Evolutionary conservation across 495 filamentous ascomycete species (phyloP).

Genomic region (Penicillium mononematosum): DNA sequence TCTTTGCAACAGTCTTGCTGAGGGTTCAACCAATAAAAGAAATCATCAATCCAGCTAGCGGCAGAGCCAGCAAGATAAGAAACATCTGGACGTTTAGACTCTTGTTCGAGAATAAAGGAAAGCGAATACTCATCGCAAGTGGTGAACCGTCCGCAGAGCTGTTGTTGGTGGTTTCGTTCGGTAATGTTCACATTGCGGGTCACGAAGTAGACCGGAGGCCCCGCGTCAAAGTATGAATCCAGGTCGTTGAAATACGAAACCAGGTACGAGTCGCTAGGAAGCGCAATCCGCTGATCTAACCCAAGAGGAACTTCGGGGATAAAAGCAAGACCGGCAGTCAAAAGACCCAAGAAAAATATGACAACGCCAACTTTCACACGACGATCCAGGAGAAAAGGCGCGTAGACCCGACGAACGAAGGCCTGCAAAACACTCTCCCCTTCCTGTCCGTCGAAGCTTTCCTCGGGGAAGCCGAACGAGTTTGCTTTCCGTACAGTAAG

Average conservation of each 20-base stretch:
- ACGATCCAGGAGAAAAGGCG: constrained; percentile 73
- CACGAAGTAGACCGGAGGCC: constrained; percentile 96
- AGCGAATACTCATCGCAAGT: constrained; percentile 82
- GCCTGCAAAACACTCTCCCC: constrained; percentile 71
- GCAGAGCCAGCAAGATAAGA: constrained; percentile 91
- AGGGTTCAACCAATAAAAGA: constrained; percentile 92
- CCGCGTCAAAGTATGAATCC: constrained; percentile 84
- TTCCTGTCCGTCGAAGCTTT: constrained; percentile 62
- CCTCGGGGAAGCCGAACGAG: constrained; percentile 48
- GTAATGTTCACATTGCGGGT: constrained; percentile 78
- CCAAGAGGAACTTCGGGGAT: constrained; percentile 83
- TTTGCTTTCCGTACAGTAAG: constrained; percentile 68
- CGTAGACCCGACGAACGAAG: constrained; percentile 87
- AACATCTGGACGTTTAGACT: constrained; percentile 83
- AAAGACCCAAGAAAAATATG: constrained; percentile 79
- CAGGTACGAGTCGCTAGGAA: constrained; percentile 89
- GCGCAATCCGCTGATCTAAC: constrained; percentile 88
- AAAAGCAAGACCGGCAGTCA: constrained; percentile 78
- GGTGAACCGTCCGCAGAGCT: constrained; percentile 87
- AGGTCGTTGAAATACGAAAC: constrained; percentile 95
- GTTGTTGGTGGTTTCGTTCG: constrained; percentile 67
- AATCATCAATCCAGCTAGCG: constrained; percentile 96
- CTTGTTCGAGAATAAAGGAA: constrained; percentile 84
- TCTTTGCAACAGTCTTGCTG: constrained; percentile 77
- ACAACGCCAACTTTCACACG: constrained; percentile 74